Conservation (phyloP, 2,329 filamentous ascomycete genomes). For the Talaromyces pinophilus region DNA sequence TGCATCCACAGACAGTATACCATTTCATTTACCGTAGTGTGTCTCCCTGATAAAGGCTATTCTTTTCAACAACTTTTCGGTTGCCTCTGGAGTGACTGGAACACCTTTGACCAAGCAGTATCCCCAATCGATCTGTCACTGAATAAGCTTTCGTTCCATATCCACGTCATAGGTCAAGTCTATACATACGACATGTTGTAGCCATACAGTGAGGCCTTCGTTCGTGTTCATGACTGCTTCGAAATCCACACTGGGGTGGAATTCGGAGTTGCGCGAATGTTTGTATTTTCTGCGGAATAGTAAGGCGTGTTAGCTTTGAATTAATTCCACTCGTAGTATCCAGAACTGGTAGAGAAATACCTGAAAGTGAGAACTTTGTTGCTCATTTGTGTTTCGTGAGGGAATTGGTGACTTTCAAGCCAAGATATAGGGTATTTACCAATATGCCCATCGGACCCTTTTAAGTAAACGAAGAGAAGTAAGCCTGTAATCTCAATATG, state of each 20-base stretch:
- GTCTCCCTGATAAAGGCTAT: conserved; percentile 88
- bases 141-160: background rate
- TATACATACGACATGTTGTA: conserved; percentile 58
- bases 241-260: conserved; percentile 63
- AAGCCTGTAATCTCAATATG: background rate
- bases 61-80: conserved; percentile 71
- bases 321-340: background rate
- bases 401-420: conserved; percentile 52
- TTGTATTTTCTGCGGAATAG: conserved; percentile 33
- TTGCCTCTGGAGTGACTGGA: conserved; percentile 69
- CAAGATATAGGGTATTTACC: conserved; percentile 69
- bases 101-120: conserved; percentile 75
- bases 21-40: conserved; percentile 71
- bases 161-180: background rate
- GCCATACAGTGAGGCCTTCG: conserved; percentile 60
- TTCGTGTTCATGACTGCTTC: conserved; percentile 61
- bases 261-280: conserved; percentile 44
- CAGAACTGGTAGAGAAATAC: conserved; percentile 28
- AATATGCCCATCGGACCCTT: conserved; percentile 69
- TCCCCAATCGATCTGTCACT: conserved; percentile 64
- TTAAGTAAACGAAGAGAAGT: conserved; percentile 7
- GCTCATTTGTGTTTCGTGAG: conserved; percentile 31
- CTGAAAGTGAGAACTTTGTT: conserved; percentile 25
- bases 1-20: background rate
- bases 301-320: background rate